phyloP scores from a whole-genome alignment of 345 rosid species.

The Jatropha curcas region DNA sequence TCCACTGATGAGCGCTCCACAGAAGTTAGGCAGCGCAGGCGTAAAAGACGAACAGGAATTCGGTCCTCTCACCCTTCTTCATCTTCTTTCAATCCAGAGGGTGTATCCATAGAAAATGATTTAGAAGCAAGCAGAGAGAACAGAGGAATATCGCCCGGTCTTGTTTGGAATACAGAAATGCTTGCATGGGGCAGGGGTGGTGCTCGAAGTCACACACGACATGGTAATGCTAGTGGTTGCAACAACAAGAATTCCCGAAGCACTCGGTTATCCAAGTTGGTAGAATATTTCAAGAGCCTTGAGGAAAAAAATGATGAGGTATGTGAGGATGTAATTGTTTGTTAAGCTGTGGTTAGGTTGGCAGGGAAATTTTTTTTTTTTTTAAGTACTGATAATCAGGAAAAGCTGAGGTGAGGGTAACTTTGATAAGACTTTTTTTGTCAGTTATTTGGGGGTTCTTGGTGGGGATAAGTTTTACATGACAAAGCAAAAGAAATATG shows the following conservation, averaged over 20 bases:
- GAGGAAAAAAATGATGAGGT: conserved; percentile 69
- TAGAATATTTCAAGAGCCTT: conserved; percentile 64
- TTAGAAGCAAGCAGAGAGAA: conserved; percentile 52
- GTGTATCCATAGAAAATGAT: conserved; percentile 50
- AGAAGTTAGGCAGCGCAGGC: conserved; percentile 51
- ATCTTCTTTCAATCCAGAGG: conserved; percentile 55
- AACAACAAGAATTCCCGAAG: conserved; percentile 52
- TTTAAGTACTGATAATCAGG: conserved; percentile 1
- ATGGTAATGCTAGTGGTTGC: conserved; percentile 58
- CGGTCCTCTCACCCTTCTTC: conserved; percentile 59
- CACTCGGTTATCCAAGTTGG: conserved; percentile 69
- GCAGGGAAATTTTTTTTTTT: neutral
- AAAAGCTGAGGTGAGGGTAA: neutral
- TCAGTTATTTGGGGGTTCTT: too few species aligned
- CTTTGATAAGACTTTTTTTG: too few species aligned
- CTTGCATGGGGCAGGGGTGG: conserved; percentile 98
- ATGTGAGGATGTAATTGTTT: conserved; percentile 24
- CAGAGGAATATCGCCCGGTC: conserved; percentile 73
- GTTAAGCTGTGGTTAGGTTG: conserved; percentile 10
- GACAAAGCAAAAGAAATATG: neutral
- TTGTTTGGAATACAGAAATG: conserved; percentile 65
- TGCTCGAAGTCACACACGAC: conserved; percentile 77
- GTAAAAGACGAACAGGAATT: conserved; percentile 43
- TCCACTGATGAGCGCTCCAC: conserved; percentile 66
- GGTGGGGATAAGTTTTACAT: neutral